Base-by-base conservation (phyloP, 2,329 filamentous ascomycete species). In the Didymosphaeria variabile region DNA sequence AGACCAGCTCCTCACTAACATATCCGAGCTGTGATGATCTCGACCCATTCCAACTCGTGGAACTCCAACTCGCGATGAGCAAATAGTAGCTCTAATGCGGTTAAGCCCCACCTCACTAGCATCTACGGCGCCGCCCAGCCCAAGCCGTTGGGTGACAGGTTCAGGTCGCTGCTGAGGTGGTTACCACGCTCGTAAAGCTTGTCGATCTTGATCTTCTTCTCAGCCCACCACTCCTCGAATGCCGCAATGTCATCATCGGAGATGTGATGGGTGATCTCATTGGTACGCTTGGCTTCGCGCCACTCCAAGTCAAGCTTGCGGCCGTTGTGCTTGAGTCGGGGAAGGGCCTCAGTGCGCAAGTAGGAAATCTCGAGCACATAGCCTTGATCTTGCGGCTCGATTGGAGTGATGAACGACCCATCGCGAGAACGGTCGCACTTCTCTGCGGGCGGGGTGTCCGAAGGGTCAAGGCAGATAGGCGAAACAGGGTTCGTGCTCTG, bases 281-380 rank as follows among this genome's bases (percentile, higher is more conserved):
- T 64, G 10, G 56, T 60, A 52, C 69, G 69, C 65, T 77, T 73
- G 59, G 65, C 66, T 50, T 77, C 73, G 45, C 64, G 61, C 73
- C 71, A 79, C 60, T 75, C 74, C 3, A 62, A 67, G 47, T 78
- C 75, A 21, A 80, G 72, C 50, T 75, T 71, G 66, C 70, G 73
- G 23, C 67, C 65, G 42, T 70, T 62, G 59, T 83, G 82, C 36
- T 79, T 79, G 58, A 84, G 77, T 55, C 81, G 79, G 3, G 79
- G 75, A 34, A 82, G 68, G n/a, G 77, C 72, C 57, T 77, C 74
- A 36, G 74, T 73, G 59, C 77, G 78, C 42, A 82, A 64, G 50
- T 80, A 75, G 19, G 75, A 75, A 38, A 79, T 67, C 67, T 79
- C 75, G 3, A 70, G 69, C n/a, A 65, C 65, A 49, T 74, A 77